A percentile compares a stretch with the other conserved stretches of the same genome.
These are phyloP conservation scores for Euphorbia pulcherrima DNA, from an alignment of 345 rosid genomes.

Conservation along the genomic window DNA sequence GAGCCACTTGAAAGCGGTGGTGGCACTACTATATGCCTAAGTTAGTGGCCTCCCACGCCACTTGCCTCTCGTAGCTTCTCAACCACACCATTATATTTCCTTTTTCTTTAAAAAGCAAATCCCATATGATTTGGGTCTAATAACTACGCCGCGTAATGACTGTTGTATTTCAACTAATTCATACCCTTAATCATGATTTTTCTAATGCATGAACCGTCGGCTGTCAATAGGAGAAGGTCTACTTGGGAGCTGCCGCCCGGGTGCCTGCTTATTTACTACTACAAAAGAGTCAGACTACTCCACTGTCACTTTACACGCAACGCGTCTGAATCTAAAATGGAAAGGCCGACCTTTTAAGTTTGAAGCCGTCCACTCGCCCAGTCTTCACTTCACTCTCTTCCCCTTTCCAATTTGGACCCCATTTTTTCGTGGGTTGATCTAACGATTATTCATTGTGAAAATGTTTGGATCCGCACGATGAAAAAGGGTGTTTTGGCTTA, in stretches of 20 bases:
- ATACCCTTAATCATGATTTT: neutral
- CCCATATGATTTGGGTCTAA: constrained; percentile 18
- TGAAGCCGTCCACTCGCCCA: constrained; percentile 15
- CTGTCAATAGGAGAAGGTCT: constrained; percentile 4
- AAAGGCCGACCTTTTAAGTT: constrained; percentile 14
- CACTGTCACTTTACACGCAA: neutral
- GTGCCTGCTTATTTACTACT: constrained; percentile 5
- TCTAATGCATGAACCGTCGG: constrained; percentile 14
- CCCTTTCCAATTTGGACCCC: neutral
- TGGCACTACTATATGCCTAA: neutral
- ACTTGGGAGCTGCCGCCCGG: constrained; percentile 17
- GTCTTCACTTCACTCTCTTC: constrained; percentile 17
- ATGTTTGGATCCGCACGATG: too few relatives aligned
- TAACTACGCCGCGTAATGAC: neutral
- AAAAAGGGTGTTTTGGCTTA: too few relatives aligned
- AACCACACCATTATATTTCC: neutral
- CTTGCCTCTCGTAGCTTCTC: neutral
- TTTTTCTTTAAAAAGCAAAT: neutral
- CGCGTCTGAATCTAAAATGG: constrained; percentile 15
- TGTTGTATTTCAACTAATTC: neutral
- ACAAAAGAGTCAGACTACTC: too few relatives aligned
- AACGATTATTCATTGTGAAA: too few relatives aligned
- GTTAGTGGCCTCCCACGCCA: constrained; percentile 1
- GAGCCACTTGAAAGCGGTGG: constrained; percentile 5
- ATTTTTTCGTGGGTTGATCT: too few relatives aligned